Evolutionary conservation across 768 basidiomycete genomes (phyloP).

Genomic region (Naematelia encephala): DNA sequence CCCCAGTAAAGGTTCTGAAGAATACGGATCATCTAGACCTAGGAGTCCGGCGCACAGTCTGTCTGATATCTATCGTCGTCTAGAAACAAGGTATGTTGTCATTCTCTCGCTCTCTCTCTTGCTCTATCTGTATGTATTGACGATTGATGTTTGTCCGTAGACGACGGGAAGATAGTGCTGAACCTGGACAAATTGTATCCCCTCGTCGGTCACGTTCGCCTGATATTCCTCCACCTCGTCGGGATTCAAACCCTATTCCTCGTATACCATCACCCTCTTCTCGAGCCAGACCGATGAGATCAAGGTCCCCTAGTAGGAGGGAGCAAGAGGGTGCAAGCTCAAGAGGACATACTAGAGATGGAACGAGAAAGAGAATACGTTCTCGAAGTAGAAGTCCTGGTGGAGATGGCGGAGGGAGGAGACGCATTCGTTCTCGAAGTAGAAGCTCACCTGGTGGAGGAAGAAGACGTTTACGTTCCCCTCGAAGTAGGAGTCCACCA

Average conservation of each 20-base stretch:
- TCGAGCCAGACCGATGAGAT: neutral
- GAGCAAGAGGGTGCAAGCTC: neutral
- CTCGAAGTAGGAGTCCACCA: too few species aligned
- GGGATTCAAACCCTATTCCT: neutral
- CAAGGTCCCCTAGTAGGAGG: neutral
- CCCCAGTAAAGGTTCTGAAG: neutral
- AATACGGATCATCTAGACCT: neutral
- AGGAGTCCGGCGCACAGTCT: neutral
- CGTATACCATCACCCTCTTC: neutral
- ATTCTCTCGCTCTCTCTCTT: neutral
- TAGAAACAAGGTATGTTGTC: neutral
- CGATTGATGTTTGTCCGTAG: neutral
- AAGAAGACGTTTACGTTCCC: too few species aligned
- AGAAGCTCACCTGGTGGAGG: too few species aligned
- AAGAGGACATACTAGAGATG: neutral
- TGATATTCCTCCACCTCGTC: neutral
- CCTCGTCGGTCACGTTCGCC: neutral
- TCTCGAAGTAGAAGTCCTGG: neutral
- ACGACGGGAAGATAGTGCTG: neutral
- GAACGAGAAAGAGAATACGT: neutral
- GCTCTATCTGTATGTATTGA: neutral
- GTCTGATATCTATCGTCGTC: neutral
- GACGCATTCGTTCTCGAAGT: too few species aligned
- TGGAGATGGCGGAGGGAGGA: too few species aligned
- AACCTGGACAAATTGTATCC: neutral